Evolutionary conservation across 2,329 filamentous ascomycete genomes (phyloP), one percentile per base, ranked within the genome.

Genomic region (Cercospora sojina): DNA sequence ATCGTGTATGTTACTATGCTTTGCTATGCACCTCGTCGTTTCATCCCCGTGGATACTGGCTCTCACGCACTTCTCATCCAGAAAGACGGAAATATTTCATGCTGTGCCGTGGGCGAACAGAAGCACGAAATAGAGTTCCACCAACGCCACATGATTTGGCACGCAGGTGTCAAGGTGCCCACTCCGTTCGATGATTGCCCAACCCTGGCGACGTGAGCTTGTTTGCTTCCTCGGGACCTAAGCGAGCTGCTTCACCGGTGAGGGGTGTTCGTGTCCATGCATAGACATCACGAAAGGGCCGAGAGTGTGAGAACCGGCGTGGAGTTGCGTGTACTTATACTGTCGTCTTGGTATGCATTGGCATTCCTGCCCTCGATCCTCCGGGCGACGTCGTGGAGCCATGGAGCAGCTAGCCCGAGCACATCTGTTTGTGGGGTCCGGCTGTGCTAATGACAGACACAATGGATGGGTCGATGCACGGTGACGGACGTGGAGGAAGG

Each of bases 111-210:
- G 1, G 47, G 47, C 47, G 23, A 53, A 8, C 13, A 29, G 6
- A 53, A 0, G 23, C 47, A 53, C 23, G 10, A 32, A 49, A 61
- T 61, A 61, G 58, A 61, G 58, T 61, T 61, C 41, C 16, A 3
- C 49, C 23, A 18, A n/a, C 58, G 41, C 23, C 38, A 32, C 58
- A 25, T 27, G n/a, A 31, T 10, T 49, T 47, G 58, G 41, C 41
- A 12, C 8, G 5, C 23, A 43, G 57, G 57, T 59, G 57, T 59
- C 35, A n/a, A 41, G 7, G 32, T 3, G 35, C 16, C 57, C 57
- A 59, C 57, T 59, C 23, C 9, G 57, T 38, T 27, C 31, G n/a
- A 43, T 38, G 23, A 9, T 27, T 23, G 57, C 18, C 57, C 57
- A 59, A 59, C 57, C 57, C 43, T 43, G 35, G 23, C 35, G 23